Evolutionary conservation across 345 rosid species (phyloP), one percentile per base, ranked within the genome.

Genomic region (Euclidium syriacum): DNA sequence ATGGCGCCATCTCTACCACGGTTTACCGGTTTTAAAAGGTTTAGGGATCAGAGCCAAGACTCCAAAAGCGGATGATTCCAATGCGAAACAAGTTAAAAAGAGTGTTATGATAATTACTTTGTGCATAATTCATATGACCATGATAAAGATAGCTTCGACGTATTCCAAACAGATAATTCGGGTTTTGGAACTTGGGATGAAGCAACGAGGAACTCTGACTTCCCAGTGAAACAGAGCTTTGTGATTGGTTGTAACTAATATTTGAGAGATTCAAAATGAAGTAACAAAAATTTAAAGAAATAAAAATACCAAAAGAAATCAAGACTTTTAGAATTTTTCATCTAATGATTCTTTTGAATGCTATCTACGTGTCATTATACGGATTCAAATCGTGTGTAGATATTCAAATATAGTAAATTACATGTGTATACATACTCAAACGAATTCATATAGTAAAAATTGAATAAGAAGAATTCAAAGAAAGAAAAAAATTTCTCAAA

Each of bases 121-220:
- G 81, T 64, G 18, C 76, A 83, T 66, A 94, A 80, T 77, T 63
- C 75, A 77, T 81, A 87, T 22, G 99, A 94, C 97, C 99, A 90
- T 9, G 80, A 81, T 29, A 72, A 7, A 50, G 88, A 80, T 30
- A 83, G 76, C 70, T 78, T 83, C 38, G 90, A 78, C 83, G 86
- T 65, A 56, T 76, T 83, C 97, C 99, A 94, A 49, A 87, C 78
- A 55, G 90, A 81, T 9, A 90, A 62, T 57, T 87, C 90, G 1
- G 96, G 83, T 47, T 77, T 80, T 1, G 79, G 73, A 67, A 80
- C 82, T 65, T 77, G 22, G 9, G 96, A 81, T 52, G 86, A 83
- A 30, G 95, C 79, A 69, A 85, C 88, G 73, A 94, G 82, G 78
- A 80, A 78, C 63, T 82, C 96, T 0, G 97, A 92, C 41, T 72